Conservation (phyloP, 345 rosid species). For the Clausena lansium region DNA sequence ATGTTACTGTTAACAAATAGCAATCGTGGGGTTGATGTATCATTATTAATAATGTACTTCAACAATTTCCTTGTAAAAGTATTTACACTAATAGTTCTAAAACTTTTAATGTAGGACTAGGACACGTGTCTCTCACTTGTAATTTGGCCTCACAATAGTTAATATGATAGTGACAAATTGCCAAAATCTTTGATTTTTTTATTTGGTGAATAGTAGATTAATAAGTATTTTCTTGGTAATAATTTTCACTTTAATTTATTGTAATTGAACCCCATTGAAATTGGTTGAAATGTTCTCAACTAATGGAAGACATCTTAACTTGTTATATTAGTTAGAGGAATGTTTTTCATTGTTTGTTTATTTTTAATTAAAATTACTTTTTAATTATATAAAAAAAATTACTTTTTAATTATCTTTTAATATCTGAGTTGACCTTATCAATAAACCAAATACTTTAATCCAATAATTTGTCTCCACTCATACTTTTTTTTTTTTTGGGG, state of each 20-base stretch:
- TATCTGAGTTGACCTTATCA: not conserved
- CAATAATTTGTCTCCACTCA: not conserved
- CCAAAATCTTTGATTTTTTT: not conserved
- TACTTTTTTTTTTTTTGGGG: too few species aligned
- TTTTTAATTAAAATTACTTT: not conserved
- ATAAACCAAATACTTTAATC: not conserved
- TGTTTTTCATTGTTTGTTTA: too few species aligned
- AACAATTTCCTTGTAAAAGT: too few species aligned
- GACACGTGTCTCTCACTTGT: not conserved
- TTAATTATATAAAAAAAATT: too few species aligned
- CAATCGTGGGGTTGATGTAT: too few species aligned
- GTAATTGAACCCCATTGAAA: not conserved
- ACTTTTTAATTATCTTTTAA: not conserved
- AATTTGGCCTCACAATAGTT: not conserved
- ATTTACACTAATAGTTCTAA: not conserved
- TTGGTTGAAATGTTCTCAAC: not conserved
- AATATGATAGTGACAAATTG: conserved; percentile 2
- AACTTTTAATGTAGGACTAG: too few species aligned
- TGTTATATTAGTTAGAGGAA: not conserved
- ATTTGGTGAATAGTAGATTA: not conserved
- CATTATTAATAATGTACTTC: too few species aligned
- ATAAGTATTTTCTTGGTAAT: not conserved
- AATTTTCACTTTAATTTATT: not conserved
- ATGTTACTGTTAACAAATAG: too few species aligned
- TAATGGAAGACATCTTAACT: not conserved